A percentile compares a stretch with the other conserved stretches of the same genome.
These are phyloP conservation scores for Limonium bicolor DNA, from an alignment of 148 eudicot genomes.

Conservation along the genomic window DNA sequence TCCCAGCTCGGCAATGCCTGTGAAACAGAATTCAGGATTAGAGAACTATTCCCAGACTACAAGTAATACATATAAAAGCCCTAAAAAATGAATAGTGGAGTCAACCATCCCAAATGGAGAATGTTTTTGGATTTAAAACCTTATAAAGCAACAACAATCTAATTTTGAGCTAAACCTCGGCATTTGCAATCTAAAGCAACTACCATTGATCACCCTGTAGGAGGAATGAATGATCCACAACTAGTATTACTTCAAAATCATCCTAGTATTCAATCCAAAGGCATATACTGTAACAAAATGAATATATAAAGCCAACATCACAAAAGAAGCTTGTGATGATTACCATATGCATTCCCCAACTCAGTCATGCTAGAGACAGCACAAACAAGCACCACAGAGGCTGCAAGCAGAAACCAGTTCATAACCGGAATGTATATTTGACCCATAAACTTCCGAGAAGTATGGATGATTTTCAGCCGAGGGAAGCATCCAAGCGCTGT, in stretches of 20 bases:
- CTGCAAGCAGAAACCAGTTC: slow-evolving; percentile 51
- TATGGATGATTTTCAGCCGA: slow-evolving; percentile 55
- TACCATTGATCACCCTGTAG: no score
- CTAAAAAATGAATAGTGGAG: not conserved
- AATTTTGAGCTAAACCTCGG: no score
- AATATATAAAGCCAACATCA: no score
- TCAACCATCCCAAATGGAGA: no score
- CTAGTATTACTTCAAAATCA: no score
- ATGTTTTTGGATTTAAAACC: no score
- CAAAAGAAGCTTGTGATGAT: no score
- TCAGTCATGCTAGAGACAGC: slow-evolving; percentile 44
- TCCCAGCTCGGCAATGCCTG: slow-evolving; percentile 36
- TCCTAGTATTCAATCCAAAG: no score
- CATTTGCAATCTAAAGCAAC: no score
- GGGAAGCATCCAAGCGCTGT: slow-evolving; percentile 61
- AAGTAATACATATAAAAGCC: not conserved
- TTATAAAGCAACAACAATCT: no score
- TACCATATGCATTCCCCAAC: slow-evolving; percentile 77
- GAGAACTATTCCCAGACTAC: not conserved
- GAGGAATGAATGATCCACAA: no score
- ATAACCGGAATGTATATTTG: slow-evolving; percentile 83
- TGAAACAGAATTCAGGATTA: not conserved
- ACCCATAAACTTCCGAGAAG: slow-evolving; percentile 50
- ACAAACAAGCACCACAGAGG: slow-evolving; percentile 40
- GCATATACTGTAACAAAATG: no score